Percentiles rank a stretch among this genome's conserved stretches.
These are phyloP conservation scores for Rhodotorula babjevae DNA, from an alignment of 768 basidiomycete genomes.

Conservation along the genomic window DNA sequence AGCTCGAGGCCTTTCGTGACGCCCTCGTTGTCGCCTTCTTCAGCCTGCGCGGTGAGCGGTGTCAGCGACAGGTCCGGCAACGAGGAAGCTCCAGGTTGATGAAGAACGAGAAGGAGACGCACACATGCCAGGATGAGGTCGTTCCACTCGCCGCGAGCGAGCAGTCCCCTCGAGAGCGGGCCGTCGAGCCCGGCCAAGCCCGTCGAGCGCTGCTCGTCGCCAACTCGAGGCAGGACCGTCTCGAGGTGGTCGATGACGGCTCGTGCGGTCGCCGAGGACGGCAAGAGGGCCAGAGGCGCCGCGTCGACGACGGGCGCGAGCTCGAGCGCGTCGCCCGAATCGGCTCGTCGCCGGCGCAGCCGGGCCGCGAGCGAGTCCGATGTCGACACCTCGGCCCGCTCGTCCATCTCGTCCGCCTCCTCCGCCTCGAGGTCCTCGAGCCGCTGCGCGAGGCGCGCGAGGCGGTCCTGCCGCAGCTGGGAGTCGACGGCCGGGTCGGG, in stretches of 20 bases:
- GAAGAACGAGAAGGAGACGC: constrained; percentile 38
- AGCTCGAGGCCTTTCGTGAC: constrained; percentile 56
- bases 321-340: no score
- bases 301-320: not conserved
- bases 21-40: constrained; percentile 52
- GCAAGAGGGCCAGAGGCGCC: not conserved
- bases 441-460: constrained; percentile 33
- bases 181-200: not conserved
- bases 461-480: constrained; percentile 33
- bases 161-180: constrained; percentile 51
- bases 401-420: not conserved
- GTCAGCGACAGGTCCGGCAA: no score
- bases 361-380: constrained; percentile 5
- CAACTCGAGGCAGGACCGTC: not conserved
- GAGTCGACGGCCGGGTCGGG: constrained; percentile 12
- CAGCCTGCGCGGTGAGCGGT: constrained; percentile 50
- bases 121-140: constrained; percentile 57
- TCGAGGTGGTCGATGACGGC: not conserved
- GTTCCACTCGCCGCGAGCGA: constrained; percentile 57
- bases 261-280: not conserved
- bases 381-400: no score
- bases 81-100: not conserved
- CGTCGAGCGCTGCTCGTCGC: no score
- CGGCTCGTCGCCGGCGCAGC: not conserved
- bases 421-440: constrained; percentile 43